Evolutionary conservation across 2,329 filamentous ascomycete species (phyloP), one percentile per base, ranked within the genome.

Genomic region (Fusarium sp.): DNA sequence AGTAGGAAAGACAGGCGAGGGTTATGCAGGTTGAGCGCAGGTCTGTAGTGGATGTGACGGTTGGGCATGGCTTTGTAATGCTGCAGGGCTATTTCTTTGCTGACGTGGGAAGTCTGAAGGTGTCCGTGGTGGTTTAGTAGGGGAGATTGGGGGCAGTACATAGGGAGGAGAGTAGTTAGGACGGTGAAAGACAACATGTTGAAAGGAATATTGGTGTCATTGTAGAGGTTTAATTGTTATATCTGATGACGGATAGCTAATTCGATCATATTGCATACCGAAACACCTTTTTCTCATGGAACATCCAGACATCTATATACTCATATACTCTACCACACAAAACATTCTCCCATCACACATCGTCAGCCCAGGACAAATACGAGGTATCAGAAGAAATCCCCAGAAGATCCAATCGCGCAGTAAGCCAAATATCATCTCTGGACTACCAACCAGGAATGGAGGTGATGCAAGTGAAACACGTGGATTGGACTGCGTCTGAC

Each of bases 21-120:
- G 75, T 57, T 8, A 69, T 13, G 62, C 79, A 81, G 7, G 77
- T 79, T 18, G 72, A 67, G 70, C 79, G 81, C 41, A 77, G 55
- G 18, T 75, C 65, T 13, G 69, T 67, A 0, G 77, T 79, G 33
- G 72, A 65, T 12, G 76, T 79, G 15, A 79, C 71, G 23, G 78
- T 80, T 36, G 79, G 79, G 42, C 79, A 81, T 8, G 57, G 54
- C 2, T 59, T 61, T 26, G 40, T 7, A 38, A 37, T 52, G 8
- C 37, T n/a, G 11, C n/a, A n/a, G 13, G 33, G 34, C 12, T 47
- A 15, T 40, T 62, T 55, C 18, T 58, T 52, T 28, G 68, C 67
- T 7, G 44, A 30, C 36, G 61, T 16, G 18, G 52, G 47, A 26
- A 60, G 38, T 18, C 68, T 70, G 18, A 8, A 9, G 13, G 3